Evolutionary conservation across 2,329 filamentous ascomycete species (phyloP).

Genomic region (Fusarium buxicola): DNA sequence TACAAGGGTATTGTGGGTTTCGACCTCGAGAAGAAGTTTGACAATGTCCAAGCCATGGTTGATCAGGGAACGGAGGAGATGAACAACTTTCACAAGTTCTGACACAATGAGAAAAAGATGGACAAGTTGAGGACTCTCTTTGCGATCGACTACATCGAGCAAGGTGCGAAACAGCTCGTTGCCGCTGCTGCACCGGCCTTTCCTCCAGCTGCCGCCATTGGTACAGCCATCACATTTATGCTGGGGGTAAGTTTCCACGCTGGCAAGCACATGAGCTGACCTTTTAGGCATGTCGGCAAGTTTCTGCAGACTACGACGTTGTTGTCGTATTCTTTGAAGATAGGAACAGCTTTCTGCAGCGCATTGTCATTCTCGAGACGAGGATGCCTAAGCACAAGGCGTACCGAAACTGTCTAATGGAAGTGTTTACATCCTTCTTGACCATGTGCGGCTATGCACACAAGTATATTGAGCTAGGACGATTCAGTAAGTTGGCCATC

Average conservation of each 20-base stretch:
- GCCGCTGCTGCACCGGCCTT: slow-evolving; percentile 47
- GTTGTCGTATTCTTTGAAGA: slow-evolving; percentile 53
- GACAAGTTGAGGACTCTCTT: slow-evolving; percentile 49
- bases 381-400: slow-evolving; percentile 45
- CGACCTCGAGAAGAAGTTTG: slow-evolving; percentile 47
- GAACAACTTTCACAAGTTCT: slow-evolving; percentile 48
- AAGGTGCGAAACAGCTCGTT: slow-evolving; percentile 47
- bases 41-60: slow-evolving; percentile 42
- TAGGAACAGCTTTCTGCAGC: slow-evolving; percentile 52
- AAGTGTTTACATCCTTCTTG: slow-evolving; percentile 51
- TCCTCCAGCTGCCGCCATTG: slow-evolving; percentile 49
- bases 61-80: slow-evolving; percentile 45
- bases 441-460: slow-evolving; percentile 49
- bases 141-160: slow-evolving; percentile 45
- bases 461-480: slow-evolving; percentile 49
- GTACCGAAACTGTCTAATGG: slow-evolving; percentile 50
- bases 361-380: slow-evolving; percentile 50
- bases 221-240: slow-evolving; percentile 50
- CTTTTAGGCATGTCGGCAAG: slow-evolving; percentile 42
- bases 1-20: slow-evolving; percentile 51
- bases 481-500: slow-evolving; percentile 42
- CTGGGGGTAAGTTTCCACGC: slow-evolving; percentile 34
- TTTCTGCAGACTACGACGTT: slow-evolving; percentile 53
- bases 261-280: background rate
- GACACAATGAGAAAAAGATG: slow-evolving; percentile 49